Evolutionary conservation across 306 rosid genomes (phyloP), one percentile per base, ranked within the genome.

Genomic region (Argentina anserina): DNA sequence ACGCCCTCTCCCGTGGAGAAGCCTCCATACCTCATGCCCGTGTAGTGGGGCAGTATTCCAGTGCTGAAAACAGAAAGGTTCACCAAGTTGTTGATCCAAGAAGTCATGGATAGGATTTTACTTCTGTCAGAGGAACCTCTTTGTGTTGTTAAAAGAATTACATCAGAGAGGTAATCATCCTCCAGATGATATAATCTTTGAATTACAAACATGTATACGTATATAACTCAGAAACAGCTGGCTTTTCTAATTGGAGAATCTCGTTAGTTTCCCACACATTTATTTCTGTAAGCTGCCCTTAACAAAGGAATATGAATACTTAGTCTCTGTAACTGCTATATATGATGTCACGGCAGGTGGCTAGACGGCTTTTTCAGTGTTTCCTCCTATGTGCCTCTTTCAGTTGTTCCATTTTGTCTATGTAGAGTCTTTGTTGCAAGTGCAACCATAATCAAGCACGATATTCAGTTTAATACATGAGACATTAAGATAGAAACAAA

Each of bases 41-140:
- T 58, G 86, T 89, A 34, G 87, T 94, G 6, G 97, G 97, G 18
- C 90, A 82, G 76, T 89, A 80, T 84, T 81, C 97, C 21, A 94
- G 93, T 71, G 89, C 99, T 50, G 96, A 94, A 78, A 87, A 84
- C 23, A 85, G 99, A 75, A 94, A 87, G 87, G 89, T 85, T 62
- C 99, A 94, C 85, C 97, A 85, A 81, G 87, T 91, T 78, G 80
- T 75, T 65, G 97, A 87, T 80, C 96, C 97, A 37, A 89, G 97
- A 85, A 91, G 99, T 46, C 70, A 46, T 8, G 63, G 74, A 74
- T 74, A 73, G 70, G 23, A 18, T 62, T 62, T 77, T 70, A 69
- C 69, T 71, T 74, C 46, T 73, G 69, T 62, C 65, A 39, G 64
- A 31, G 69, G 47, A 60, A 21, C 76, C 56, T 64, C 9, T 37